phyloP scores from a whole-genome alignment of 2,329 filamentous ascomycete species.

The Phialophora verrucosa region DNA sequence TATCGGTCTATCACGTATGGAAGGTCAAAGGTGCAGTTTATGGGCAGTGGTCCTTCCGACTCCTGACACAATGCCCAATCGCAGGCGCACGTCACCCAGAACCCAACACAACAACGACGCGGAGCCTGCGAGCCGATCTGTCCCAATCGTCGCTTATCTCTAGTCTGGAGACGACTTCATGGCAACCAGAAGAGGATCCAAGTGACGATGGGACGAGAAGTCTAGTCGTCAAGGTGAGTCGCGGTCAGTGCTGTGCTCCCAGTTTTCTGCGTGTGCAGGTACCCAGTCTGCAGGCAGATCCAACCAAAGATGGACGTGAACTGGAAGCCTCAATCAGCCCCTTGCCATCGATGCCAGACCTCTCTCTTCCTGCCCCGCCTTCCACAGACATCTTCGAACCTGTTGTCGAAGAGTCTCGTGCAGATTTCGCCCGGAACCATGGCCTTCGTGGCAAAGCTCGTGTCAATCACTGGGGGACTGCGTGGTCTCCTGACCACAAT shows the following conservation, averaged over 20 bases:
- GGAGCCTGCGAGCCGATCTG: conserved; percentile 19
- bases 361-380: not conserved
- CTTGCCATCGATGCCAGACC: not conserved
- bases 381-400: conserved; percentile 16
- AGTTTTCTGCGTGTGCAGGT: conserved; percentile 22
- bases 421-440: conserved; percentile 55
- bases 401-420: conserved; percentile 18
- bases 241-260: conserved; percentile 15
- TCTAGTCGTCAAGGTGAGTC: conserved; percentile 24
- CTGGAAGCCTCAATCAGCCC: conserved; percentile 12
- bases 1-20: conserved; percentile 27
- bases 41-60: conserved; percentile 31
- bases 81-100: not conserved
- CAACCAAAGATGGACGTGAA: not conserved
- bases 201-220: not conserved
- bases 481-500: conserved; percentile 53
- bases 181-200: not conserved
- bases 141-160: conserved; percentile 26
- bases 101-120: not conserved
- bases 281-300: not conserved
- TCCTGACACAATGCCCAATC: conserved; percentile 13
- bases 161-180: conserved; percentile 22
- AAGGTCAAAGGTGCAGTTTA: conserved; percentile 29
- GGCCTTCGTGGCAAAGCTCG: conserved; percentile 57
- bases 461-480: conserved; percentile 62